phyloP scores from a whole-genome alignment of 2,329 filamentous ascomycete species.

The Leptographium galeiforme region DNA sequence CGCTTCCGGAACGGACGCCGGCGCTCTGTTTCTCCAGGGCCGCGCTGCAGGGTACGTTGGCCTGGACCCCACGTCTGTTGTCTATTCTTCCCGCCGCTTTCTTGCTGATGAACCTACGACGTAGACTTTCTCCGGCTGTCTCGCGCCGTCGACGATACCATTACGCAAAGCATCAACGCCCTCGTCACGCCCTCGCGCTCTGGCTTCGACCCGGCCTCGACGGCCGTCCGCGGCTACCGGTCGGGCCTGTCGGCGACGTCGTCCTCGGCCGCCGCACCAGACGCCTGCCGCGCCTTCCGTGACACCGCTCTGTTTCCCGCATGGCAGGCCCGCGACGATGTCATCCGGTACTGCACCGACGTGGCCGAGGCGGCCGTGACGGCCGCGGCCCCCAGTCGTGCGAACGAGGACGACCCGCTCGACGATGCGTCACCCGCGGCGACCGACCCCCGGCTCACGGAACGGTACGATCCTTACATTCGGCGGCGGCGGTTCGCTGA shows the following conservation, averaged over 20 bases:
- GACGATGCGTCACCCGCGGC: neutral
- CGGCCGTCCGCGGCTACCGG: conserved; percentile 45
- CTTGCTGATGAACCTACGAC: too few relatives aligned
- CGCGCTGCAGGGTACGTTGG: conserved; percentile 49
- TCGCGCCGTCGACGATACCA: conserved; percentile 82
- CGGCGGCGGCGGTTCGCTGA: conserved; percentile 67
- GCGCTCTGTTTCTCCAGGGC: conserved; percentile 68
- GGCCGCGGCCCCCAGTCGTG: too few relatives aligned
- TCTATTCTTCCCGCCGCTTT: conserved; percentile 1
- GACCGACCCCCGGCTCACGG: conserved; percentile 40
- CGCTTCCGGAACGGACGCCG: conserved; percentile 44
- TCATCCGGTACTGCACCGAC: conserved; percentile 76
- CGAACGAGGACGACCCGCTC: too few relatives aligned
- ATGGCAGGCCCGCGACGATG: conserved; percentile 72
- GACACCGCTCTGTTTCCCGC: conserved; percentile 70
- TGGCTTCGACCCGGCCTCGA: conserved; percentile 71
- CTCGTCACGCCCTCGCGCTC: conserved; percentile 59
- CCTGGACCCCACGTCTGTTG: neutral
- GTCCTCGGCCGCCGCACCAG: conserved; percentile 40
- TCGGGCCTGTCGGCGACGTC: conserved; percentile 34
- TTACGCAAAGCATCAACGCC: conserved; percentile 84
- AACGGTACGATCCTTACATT: conserved; percentile 85
- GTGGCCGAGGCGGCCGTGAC: conserved; percentile 48
- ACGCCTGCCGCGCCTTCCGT: conserved; percentile 60
- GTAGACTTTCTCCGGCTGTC: conserved; percentile 85